Evolutionary conservation across 1,284 basidiomycete species (phyloP).

Genomic region (Dichomitus squalens): DNA sequence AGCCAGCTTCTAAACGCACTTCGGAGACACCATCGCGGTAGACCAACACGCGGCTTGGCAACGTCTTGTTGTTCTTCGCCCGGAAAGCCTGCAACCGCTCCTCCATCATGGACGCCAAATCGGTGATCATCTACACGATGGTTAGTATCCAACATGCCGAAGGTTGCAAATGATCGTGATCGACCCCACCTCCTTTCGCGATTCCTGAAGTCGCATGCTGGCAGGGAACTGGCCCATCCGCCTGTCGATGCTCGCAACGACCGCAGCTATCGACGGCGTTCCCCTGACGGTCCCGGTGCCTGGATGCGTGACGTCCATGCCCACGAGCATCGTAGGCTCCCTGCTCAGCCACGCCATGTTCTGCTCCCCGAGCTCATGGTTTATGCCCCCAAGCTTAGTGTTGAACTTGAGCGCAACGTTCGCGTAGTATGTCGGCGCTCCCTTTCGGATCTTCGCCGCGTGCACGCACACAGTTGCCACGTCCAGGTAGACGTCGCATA

Average conservation of each 20-base stretch:
- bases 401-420: constrained; percentile 82
- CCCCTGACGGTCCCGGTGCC: constrained; percentile 65
- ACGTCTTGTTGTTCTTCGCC: constrained; percentile 41
- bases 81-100: constrained; percentile 62
- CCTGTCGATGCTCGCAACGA: constrained; percentile 70
- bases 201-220: constrained; percentile 71
- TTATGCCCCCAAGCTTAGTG: constrained; percentile 79
- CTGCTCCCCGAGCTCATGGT: constrained; percentile 59
- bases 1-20: constrained; percentile 36
- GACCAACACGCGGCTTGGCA: constrained; percentile 69
- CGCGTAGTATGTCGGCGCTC: constrained; percentile 72
- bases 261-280: constrained; percentile 78
- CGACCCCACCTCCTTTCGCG: constrained; percentile 72
- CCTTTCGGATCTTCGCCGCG: constrained; percentile 60
- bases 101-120: constrained; percentile 68
- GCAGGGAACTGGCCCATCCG: constrained; percentile 72
- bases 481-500: constrained; percentile 67
- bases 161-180: background rate
- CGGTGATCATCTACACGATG: constrained; percentile 63
- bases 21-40: constrained; percentile 83
- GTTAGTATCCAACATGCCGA: background rate
- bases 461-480: constrained; percentile 73
- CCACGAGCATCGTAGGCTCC: constrained; percentile 73
- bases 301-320: constrained; percentile 85
- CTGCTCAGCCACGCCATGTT: constrained; percentile 56